Evolutionary conservation across 768 basidiomycete species (phyloP).

Genomic region (Amylocystis lapponica): DNA sequence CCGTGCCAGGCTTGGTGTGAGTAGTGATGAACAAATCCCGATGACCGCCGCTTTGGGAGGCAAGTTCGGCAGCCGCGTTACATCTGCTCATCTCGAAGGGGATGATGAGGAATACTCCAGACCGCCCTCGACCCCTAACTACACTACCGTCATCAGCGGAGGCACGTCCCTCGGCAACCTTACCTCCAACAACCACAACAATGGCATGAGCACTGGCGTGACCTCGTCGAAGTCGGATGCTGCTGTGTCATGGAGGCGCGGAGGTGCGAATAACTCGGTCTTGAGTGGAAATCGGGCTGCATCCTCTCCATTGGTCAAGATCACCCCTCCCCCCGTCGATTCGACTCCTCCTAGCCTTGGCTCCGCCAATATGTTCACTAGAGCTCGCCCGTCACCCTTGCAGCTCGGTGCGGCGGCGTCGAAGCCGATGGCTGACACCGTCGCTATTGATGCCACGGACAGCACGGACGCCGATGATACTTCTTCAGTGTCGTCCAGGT

Average conservation of each 20-base stretch:
- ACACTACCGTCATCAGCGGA: slow-evolving; percentile 66
- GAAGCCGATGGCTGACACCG: slow-evolving; percentile 39
- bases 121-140: slow-evolving; percentile 51
- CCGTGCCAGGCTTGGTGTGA: slow-evolving; percentile 51
- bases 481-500: slow-evolving; percentile 49
- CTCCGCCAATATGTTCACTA: slow-evolving; percentile 27
- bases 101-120: slow-evolving; percentile 33
- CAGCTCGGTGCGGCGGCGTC: slow-evolving; percentile 28
- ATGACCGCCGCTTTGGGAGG: slow-evolving; percentile 81
- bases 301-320: slow-evolving; percentile 46
- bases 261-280: slow-evolving; percentile 62
- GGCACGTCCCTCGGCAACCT: slow-evolving; percentile 62
- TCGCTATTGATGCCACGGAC: slow-evolving; percentile 48
- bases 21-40: slow-evolving; percentile 55
- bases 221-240: slow-evolving; percentile 77
- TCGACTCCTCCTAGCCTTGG: slow-evolving; percentile 42
- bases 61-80: slow-evolving; percentile 64
- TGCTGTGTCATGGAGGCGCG: slow-evolving; percentile 77
- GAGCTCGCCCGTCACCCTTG: slow-evolving; percentile 64
- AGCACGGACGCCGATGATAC: slow-evolving; percentile 48
- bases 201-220: slow-evolving; percentile 16
- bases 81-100: slow-evolving; percentile 37
- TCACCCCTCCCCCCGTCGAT: slow-evolving; percentile 68
- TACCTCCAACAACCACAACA: slow-evolving; percentile 32
- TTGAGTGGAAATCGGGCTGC: slow-evolving; percentile 58